Evolutionary conservation across 73 alveolate species (phyloP).

Genomic region (Strombidium stylifer): DNA sequence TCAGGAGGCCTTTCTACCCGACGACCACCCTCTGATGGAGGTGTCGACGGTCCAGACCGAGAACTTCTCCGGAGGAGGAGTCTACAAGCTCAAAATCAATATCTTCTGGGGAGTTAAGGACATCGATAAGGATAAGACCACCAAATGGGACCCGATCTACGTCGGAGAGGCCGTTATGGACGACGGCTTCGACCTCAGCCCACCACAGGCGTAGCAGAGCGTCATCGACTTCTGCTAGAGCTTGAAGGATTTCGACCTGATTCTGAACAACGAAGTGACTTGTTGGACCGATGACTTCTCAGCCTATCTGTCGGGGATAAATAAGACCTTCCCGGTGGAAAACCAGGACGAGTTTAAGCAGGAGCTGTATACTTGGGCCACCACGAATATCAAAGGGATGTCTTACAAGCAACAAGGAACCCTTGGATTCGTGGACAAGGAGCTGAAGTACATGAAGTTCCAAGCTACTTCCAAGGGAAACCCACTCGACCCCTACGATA

Average conservation of each 20-base stretch:
- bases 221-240: conserved; percentile 1
- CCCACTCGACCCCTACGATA: neutral
- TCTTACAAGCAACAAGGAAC: neutral
- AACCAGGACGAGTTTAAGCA: neutral
- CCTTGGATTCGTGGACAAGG: neutral
- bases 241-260: neutral
- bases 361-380: neutral
- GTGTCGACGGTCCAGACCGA: neutral
- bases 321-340: neutral
- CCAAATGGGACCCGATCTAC: neutral
- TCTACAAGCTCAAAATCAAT: neutral
- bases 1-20: neutral
- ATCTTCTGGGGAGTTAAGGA: neutral
- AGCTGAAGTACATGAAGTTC: neutral
- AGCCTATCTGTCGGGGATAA: conserved; percentile 8
- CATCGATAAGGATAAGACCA: neutral
- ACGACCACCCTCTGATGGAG: neutral
- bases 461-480: neutral
- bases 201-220: neutral
- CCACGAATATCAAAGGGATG: neutral
- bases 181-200: conserved; percentile 2
- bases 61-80: neutral
- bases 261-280: neutral
- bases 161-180: neutral
- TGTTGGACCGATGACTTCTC: neutral